Conservation (phyloP, 768 basidiomycete species). For the Myochromella boudieri region DNA sequence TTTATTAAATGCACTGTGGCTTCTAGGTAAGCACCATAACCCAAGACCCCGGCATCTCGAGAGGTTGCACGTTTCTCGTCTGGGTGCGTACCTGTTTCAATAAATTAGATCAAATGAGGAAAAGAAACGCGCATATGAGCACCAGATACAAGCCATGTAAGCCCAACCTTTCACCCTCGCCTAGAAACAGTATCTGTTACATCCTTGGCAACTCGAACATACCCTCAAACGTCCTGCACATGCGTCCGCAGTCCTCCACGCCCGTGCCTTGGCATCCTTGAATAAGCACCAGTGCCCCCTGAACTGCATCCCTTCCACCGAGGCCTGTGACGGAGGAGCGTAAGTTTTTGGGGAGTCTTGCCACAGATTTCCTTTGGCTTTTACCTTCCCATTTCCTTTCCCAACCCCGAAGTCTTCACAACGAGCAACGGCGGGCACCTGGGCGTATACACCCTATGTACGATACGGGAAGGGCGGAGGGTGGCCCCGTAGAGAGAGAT, state of each 20-base stretch:
- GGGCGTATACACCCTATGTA: slow-evolving; percentile 70
- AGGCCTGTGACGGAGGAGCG: slow-evolving; percentile 14
- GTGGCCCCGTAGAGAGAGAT: slow-evolving; percentile 58
- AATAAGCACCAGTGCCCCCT: slow-evolving; percentile 57
- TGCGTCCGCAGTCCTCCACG: slow-evolving; percentile 62
- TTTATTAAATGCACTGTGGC: slow-evolving; percentile 61
- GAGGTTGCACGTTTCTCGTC: slow-evolving; percentile 38
- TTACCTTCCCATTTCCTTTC: too few species aligned
- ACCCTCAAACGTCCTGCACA: slow-evolving; percentile 63
- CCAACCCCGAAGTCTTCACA: too few species aligned
- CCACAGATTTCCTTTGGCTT: too few species aligned
- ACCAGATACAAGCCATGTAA: slow-evolving; percentile 53
- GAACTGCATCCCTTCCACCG: too few species aligned
- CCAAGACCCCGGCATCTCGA: slow-evolving; percentile 39
- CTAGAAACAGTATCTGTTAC: slow-evolving; percentile 30
- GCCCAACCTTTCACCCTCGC: too few species aligned
- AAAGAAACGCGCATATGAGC: slow-evolving; percentile 16
- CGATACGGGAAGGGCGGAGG: slow-evolving; percentile 36
- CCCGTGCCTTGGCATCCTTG: slow-evolving; percentile 58
- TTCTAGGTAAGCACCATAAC: slow-evolving; percentile 27
- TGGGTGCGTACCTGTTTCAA: slow-evolving; percentile 31
- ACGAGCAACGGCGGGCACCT: slow-evolving; percentile 74
- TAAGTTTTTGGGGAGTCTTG: too few species aligned
- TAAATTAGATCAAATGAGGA: background rate
- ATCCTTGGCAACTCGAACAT: slow-evolving; percentile 56